Base-by-base conservation (phyloP, 371 early-diverging fungal genomes). In the Smittium culicis region DNA sequence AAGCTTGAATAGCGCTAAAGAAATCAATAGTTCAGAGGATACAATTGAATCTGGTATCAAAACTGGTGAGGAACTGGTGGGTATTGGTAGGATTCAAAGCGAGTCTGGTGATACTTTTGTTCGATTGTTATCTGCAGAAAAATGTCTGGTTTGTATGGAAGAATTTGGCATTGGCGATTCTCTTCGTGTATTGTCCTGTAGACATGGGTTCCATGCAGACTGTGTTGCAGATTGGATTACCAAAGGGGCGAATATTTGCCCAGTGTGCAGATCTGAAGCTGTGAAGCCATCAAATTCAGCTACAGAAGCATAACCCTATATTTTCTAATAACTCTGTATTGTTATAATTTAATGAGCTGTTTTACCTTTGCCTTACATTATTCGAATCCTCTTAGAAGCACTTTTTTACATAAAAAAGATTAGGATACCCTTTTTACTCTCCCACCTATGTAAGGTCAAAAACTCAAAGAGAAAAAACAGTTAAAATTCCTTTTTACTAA, bases 181-280 rank as follows among this genome's bases (percentile, higher is more conserved):
- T 11, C 65, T 76, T 34, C 66, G 76, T 1, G 76, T 76, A 30
- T 66, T 76, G 33, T 54, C 58, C 20, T 76, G 76, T 56, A 66
- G 66, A 29, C 76, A 76, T 35, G 76, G 64, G 0, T 57, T 76
- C 67, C 76, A 76, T 54, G 14, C 67, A 56, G 54, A 33, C 35
- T 76, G 76, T 55, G 73, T 73, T 20, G 77, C 73, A 31, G 54
- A 68, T 34, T 76, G 76, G 76, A 71, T 76, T 34, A 76, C 78
- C 1, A 68, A 74, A 67, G 77, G 77, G 16, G 63, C 77, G 0
- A 76, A 76, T 56, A 73, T 61, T 45, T 76, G 77, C 29, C 77
- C 76, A 0, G 69, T 76, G 30, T 76, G 77, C 69, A 67, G 76
- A 34, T 34, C 73, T 14, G 71, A 75, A 35, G 76, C 76, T 1